phyloP scores from a whole-genome alignment of 2,329 filamentous ascomycete species.

The Alternaria viburni region DNA sequence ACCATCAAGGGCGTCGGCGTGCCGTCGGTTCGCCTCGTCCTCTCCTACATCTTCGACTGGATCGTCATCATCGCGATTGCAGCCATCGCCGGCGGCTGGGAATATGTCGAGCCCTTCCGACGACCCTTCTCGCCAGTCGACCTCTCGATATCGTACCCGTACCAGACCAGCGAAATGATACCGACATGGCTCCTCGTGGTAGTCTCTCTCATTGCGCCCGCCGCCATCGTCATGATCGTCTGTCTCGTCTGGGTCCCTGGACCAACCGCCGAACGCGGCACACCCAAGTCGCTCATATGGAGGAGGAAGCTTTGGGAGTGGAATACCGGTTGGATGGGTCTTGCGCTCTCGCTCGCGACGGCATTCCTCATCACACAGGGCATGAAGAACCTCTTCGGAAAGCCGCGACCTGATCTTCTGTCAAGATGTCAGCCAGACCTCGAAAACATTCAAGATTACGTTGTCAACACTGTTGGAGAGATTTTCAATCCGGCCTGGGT shows the following conservation, averaged over 20 bases:
- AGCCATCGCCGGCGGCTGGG: conserved; percentile 65
- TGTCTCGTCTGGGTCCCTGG: conserved; percentile 75
- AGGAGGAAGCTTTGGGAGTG: conserved; percentile 88
- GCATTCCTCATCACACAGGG: conserved; percentile 83
- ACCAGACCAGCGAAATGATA: conserved; percentile 73
- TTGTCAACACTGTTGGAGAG: too few relatives aligned
- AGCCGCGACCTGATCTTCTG: conserved; percentile 68
- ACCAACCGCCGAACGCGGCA: conserved; percentile 66
- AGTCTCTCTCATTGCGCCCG: conserved; percentile 69
- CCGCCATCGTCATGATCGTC: conserved; percentile 70
- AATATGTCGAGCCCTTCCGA: conserved; percentile 67
- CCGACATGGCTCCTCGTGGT: conserved; percentile 69
- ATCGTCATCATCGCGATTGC: conserved; percentile 67
- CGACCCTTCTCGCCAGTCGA: conserved; percentile 76
- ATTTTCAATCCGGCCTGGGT: conserved; percentile 63
- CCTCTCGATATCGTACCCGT: conserved; percentile 80
- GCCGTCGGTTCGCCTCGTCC: conserved; percentile 60
- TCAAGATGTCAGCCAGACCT: conserved; percentile 76
- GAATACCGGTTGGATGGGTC: conserved; percentile 83
- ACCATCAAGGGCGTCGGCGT: conserved; percentile 31
- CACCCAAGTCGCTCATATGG: conserved; percentile 72
- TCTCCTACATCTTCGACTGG: conserved; percentile 79
- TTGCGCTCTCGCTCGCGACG: conserved; percentile 73
- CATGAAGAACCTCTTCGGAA: conserved; percentile 77
- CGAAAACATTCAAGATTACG: too few relatives aligned